Evolutionary conservation across 257 asterid species (phyloP), one percentile per base, ranked within the genome.

Genomic region (Solanum pimpinellifolium): DNA sequence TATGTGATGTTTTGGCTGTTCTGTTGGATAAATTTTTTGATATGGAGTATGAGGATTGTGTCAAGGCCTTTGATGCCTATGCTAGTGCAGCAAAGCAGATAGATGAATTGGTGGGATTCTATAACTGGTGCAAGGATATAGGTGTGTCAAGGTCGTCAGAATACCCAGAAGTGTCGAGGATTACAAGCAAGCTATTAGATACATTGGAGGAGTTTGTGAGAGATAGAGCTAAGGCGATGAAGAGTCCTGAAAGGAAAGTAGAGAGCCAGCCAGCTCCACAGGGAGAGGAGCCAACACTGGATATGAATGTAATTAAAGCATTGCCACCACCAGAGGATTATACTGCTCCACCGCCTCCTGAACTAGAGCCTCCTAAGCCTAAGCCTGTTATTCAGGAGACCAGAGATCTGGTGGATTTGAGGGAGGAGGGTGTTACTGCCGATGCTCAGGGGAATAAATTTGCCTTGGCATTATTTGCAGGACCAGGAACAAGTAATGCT

Each of bases 361-460:
- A 90, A 89, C 96, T 95, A 0, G 93, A 93, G 91, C 93, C 93
- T 21, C 90, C 93, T 12, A 90, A 92, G 91, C 89, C 95, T 2
- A 90, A 92, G 91, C 89, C 95, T 2, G 89, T 29, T 4, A 87
- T 87, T 52, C 93, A 89, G 75, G 93, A 90, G 65, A 85, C 92
- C 2, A 90, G 95, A n/a, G 95, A 94, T 92, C 88, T 95, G 87
- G 87, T 94, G 75, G 98, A 94, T 89, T 90, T 95, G 90, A 93
- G 98, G 89, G 96, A 94, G 14, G 98, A 92, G 87, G 97, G 94
- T 46, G 88, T 88, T 85, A 94, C 89, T 16, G 97, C 94, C n/a
- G 98, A 95, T 87, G 97, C 92, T 88, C 98, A 94, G 86, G 98
- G 98, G 20, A 95, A 95, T 87, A 92, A 87, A 60, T 88, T 95